Base-by-base conservation (phyloP, 495 filamentous ascomycete genomes). In the Neurospora sp. region DNA sequence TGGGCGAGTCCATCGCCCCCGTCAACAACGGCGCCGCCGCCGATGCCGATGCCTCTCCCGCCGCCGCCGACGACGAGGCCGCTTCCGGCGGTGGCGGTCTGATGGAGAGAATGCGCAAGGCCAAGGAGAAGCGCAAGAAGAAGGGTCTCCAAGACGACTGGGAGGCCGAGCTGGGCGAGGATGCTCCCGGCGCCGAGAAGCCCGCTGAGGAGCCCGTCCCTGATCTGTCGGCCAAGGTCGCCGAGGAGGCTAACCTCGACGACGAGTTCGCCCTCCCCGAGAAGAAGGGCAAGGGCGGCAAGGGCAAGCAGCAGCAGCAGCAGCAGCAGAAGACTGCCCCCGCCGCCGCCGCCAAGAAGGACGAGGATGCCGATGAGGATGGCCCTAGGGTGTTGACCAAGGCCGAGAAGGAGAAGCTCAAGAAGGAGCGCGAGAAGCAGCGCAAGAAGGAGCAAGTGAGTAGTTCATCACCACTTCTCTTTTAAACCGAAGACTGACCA, bases 341-440 rank as follows among this genome's bases (percentile, higher is more conserved):
- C 39, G 77, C 84, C 17, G 82, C 85, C 73, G 79, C 85, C 27
- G 82, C 83, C 40, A 78, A 84, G n/a, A 82, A 86, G 31, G 80
- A 80, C 27, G 82, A 82, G 35, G 86, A 82, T 0, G 87, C 86
- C 3, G 89, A 88, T 0, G 90, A 89, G 40, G 83, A 78, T 16
- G 92, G 85, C 31, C 84, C 79, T 70, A 87, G 88, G 70, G 84
- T 97, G 74, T 89, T 97, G 83, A 94, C 90, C 17, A 97, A 97
- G 87, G 94, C 94, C 76, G 93, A 98, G 84, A 98, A 98, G 85
- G 94, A 98, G 82, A 94, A 91, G 84, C 86, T 94, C 79, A 97
- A 93, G 87, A 97, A 95, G 83, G 94, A 98, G 84, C 87, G 91
- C 73, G 94, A 98, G 85, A 97, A 97, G 89, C 91, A 93, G 84